phyloP scores from a whole-genome alignment of 106 monocot genomes.

The Allium fistulosum region DNA sequence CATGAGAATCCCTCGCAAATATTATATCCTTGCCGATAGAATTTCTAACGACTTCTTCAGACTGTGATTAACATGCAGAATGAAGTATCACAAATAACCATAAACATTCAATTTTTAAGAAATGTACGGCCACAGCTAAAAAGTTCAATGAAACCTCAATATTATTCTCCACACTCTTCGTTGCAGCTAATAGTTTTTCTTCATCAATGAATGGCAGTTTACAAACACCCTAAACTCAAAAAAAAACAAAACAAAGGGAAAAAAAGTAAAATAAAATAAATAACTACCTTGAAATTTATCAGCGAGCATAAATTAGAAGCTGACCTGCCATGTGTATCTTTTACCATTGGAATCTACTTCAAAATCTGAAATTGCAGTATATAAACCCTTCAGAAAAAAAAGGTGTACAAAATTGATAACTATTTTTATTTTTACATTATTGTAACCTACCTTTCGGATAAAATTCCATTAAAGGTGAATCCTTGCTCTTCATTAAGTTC shows the following conservation, averaged over 20 bases:
- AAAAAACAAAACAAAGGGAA: no score
- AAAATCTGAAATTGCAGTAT: conserved; percentile 25
- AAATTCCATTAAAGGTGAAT: conserved; percentile 28
- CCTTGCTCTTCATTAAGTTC: conserved; percentile 23
- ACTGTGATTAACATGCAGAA: not conserved
- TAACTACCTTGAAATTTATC: not conserved
- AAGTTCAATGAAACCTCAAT: not conserved
- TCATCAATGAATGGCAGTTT: conserved; percentile 5
- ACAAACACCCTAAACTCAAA: not conserved
- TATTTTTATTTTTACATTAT: no score
- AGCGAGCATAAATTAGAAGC: not conserved
- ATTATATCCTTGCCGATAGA: not conserved
- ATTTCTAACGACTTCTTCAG: not conserved
- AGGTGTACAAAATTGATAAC: no score
- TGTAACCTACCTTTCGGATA: conserved; percentile 32
- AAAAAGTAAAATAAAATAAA: not conserved
- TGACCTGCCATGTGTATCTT: conserved; percentile 48
- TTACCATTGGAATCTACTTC: conserved; percentile 32
- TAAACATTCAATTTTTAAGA: not conserved
- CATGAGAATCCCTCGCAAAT: not conserved
- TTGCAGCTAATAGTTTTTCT: conserved; percentile 1
- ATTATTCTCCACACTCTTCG: not conserved
- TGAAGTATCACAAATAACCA: not conserved
- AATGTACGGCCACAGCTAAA: not conserved
- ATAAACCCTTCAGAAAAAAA: no score